These are phyloP conservation scores for Sonneratia alba DNA, from an alignment of 345 rosid genomes.

Conservation along the genomic window DNA sequence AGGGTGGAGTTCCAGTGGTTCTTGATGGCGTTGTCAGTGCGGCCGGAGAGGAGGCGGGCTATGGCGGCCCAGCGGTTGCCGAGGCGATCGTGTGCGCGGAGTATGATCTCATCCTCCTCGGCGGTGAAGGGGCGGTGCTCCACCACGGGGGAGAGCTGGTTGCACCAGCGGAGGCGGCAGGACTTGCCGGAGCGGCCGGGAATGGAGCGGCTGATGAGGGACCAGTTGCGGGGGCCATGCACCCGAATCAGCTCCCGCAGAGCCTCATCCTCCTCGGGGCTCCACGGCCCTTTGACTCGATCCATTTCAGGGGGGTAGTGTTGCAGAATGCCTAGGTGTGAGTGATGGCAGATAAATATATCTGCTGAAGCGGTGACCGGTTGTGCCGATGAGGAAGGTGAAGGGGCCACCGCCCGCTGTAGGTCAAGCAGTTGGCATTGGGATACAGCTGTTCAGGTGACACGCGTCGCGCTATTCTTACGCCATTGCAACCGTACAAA, in stretches of 20 bases:
- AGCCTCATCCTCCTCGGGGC: slow-evolving; percentile 81
- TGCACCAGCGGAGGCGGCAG: slow-evolving; percentile 6
- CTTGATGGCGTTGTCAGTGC: slow-evolving; percentile 73
- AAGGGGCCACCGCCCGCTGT: neutral
- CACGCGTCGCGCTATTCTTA: neutral
- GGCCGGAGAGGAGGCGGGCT: slow-evolving; percentile 76
- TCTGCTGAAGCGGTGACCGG: neutral
- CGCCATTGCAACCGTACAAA: neutral
- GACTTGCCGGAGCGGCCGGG: slow-evolving; percentile 75
- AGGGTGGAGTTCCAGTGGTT: slow-evolving; percentile 29
- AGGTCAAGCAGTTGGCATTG: slow-evolving; percentile 45
- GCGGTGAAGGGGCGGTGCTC: slow-evolving; percentile 72
- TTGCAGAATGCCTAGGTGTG: neutral
- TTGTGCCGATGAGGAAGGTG: neutral
- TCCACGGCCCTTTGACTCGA: slow-evolving; percentile 96
- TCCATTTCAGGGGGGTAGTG: slow-evolving; percentile 23
- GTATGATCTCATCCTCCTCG: slow-evolving; percentile 67
- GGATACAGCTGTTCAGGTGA: slow-evolving; percentile 15
- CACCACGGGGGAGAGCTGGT: slow-evolving; percentile 85
- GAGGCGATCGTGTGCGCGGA: slow-evolving; percentile 62
- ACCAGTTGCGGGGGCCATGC: slow-evolving; percentile 87
- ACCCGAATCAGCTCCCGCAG: slow-evolving; percentile 50
- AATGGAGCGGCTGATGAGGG: slow-evolving; percentile 76
- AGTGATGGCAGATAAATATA: neutral
- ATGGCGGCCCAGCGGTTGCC: slow-evolving; percentile 94